Evolutionary conservation across 1,284 basidiomycete genomes (phyloP).

Genomic region (Ganoderma boninense): DNA sequence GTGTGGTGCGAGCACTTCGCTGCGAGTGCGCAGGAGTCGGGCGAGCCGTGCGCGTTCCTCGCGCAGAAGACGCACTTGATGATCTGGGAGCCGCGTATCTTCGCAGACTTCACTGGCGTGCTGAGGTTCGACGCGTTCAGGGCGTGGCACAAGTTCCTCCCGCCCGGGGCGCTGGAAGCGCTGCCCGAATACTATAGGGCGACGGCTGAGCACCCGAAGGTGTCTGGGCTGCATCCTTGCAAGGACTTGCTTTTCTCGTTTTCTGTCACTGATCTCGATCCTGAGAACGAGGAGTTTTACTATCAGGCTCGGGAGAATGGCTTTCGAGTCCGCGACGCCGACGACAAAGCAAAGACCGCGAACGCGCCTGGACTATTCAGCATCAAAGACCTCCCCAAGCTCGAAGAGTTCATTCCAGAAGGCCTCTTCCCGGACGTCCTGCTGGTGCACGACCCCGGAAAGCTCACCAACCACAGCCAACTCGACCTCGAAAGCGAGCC

Average conservation of each 20-base stretch:
- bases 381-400: constrained; percentile 33
- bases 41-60: background rate
- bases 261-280: background rate
- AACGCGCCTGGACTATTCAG: constrained; percentile 13
- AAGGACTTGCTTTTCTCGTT: background rate
- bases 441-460: constrained; percentile 40
- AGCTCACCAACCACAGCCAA: constrained; percentile 15
- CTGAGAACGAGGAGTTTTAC: constrained; percentile 6
- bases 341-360: background rate
- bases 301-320: background rate
- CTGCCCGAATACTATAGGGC: background rate
- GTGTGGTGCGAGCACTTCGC: constrained; percentile 30
- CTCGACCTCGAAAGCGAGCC: constrained; percentile 8
- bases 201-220: background rate
- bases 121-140: background rate
- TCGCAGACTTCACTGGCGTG: background rate
- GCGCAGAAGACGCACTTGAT: background rate
- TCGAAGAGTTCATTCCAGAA: constrained; percentile 45
- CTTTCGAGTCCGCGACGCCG: background rate
- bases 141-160: background rate
- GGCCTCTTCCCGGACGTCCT: constrained; percentile 44
- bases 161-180: background rate
- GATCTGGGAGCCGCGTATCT: constrained; percentile 5
- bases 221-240: background rate
- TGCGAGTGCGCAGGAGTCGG: background rate